Percentiles rank a stretch among this genome's conserved stretches.
phyloP scores from a whole-genome alignment of 345 rosid species.

The Sonneratia alba region DNA sequence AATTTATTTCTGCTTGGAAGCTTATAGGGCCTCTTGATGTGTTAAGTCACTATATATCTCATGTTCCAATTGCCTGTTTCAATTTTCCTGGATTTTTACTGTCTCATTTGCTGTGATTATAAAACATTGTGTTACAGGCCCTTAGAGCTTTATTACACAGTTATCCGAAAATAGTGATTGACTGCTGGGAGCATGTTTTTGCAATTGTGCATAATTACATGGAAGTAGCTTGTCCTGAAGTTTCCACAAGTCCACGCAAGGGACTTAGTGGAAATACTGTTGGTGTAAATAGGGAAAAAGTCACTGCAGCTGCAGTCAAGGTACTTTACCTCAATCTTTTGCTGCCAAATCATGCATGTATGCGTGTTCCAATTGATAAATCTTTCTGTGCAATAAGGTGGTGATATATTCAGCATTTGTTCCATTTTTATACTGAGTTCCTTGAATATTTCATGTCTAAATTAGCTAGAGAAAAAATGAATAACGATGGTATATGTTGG shows the following conservation, averaged over 20 bases:
- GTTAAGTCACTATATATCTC: background rate
- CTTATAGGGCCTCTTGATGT: background rate
- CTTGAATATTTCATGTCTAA: background rate
- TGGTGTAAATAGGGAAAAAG: slow-evolving; percentile 61
- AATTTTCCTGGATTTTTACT: background rate
- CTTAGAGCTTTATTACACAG: slow-evolving; percentile 72
- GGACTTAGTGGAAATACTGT: slow-evolving; percentile 36
- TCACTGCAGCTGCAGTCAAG: slow-evolving; percentile 66
- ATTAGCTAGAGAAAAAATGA: background rate
- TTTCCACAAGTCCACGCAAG: slow-evolving; percentile 36
- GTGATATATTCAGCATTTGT: background rate
- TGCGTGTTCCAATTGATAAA: background rate
- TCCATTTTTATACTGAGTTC: background rate
- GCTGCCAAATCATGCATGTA: background rate
- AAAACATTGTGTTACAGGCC: slow-evolving; percentile 35
- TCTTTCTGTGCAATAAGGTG: background rate
- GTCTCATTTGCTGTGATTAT: background rate
- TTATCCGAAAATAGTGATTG: slow-evolving; percentile 54
- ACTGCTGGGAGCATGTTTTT: slow-evolving; percentile 57
- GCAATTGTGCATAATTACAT: slow-evolving; percentile 40
- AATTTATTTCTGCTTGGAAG: background rate
- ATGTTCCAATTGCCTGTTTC: background rate
- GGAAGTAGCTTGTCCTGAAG: slow-evolving; percentile 33
- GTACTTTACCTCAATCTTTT: slow-evolving; percentile 18
- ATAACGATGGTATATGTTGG: background rate